A percentile compares a stretch with the other conserved stretches of the same genome.
These are phyloP conservation scores for Xylaria polymorpha DNA, from an alignment of 2,329 filamentous ascomycete species.

Conservation along the genomic window DNA sequence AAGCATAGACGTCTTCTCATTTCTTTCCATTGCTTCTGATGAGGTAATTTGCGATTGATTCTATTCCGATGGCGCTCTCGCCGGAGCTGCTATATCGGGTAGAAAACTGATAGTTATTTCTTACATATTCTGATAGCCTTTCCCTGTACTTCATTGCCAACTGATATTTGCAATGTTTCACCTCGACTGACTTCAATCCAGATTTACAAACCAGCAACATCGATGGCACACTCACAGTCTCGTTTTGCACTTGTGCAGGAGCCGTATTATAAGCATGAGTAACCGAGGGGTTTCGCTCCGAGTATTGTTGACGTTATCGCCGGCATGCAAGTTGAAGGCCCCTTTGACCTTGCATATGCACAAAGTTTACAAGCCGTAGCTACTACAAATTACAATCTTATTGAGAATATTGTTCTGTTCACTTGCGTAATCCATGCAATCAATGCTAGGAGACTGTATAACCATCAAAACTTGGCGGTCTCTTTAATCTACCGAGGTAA, in stretches of 20 bases:
- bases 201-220: background rate
- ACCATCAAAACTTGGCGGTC: background rate
- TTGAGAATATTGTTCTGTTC: background rate
- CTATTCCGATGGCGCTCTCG: conserved; percentile 84
- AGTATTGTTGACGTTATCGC: background rate
- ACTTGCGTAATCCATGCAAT: no score
- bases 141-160: conserved; percentile 2
- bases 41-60: conserved; percentile 99
- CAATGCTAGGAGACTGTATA: background rate
- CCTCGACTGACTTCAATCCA: conserved; percentile 29
- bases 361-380: conserved; percentile 3
- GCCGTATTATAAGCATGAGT: no score
- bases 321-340: background rate
- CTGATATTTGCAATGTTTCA: background rate
- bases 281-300: background rate
- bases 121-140: conserved; percentile 95
- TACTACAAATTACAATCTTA: background rate
- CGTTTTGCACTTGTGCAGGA: no score
- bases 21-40: conserved; percentile 66
- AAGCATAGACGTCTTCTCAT: conserved; percentile 37
- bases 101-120: conserved; percentile 90
- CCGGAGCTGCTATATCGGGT: conserved; percentile 86
- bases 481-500: background rate
- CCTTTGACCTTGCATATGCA: background rate
- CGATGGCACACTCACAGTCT: background rate